Evolutionary conservation across 2,329 filamentous ascomycete genomes (phyloP), one percentile per base, ranked within the genome.

Genomic region (Talaromyces sp.): DNA sequence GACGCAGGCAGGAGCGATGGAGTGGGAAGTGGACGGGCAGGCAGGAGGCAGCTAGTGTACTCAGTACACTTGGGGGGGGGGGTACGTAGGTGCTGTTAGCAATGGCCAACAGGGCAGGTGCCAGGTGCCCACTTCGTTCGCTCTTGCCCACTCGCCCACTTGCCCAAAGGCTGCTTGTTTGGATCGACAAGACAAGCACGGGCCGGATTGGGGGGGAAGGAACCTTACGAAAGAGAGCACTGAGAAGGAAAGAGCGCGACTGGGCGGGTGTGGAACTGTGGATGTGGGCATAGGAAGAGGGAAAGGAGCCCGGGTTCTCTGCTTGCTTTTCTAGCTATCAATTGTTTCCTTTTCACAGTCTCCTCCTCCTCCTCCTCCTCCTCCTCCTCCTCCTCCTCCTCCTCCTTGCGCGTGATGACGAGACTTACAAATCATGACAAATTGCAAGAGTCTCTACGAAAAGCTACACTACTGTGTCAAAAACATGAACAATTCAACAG

Each of bases 171-270:
- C 47, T 57, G 58, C 50, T 54, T 59, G 64, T 66, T 58, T 62
- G 64, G 64, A 66, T 66, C 64, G 64, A 66, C 64, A 66, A 59
- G 60, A 43, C 64, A 62, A 66, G 64, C 64, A 66, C 64, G 64
- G 64, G 60, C 64, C 50, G 49, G 49, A 50, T 47, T 52, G 58
- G 58, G 49, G 57, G 57, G 24, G 39, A 57, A 52, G 37, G 61
- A 57, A 45, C 56, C 56, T 59, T 56, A 22, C 31, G 33, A 56
- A n/a, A 50, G 6, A 13, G 5, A 13, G 14, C 24, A 16, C 7
- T n/a, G 49, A 19, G 16, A 19, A 54, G n/a, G 31, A n/a, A 35
- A 11, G 31, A 54, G 47, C 47, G 47, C 47, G 47, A 50, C 47
- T 35, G 52, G n/a, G 33, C 22, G 31, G 31, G 37, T 19, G 50